Percentiles rank a stretch among this genome's conserved stretches.
Evolutionary conservation across 1,139 yeast species (phyloP).

Genomic region (Kurtzmaniella natalensis): DNA sequence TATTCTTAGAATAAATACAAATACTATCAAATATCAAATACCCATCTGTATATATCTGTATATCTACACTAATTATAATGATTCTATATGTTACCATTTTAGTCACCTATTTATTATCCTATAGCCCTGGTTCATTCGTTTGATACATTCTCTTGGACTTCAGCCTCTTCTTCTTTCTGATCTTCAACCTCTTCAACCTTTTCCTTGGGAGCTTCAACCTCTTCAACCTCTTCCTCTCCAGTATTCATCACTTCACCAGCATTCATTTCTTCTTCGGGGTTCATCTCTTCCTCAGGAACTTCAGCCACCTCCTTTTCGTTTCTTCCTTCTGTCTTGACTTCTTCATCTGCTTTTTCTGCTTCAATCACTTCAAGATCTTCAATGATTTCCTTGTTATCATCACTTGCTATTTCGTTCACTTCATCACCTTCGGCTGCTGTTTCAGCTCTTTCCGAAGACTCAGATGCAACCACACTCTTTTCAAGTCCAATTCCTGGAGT

Average conservation of each 20-base stretch:
- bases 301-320: conserved; percentile 6
- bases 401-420: neutral
- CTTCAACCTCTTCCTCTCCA: neutral
- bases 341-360: neutral
- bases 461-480: no score
- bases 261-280: no score
- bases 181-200: neutral
- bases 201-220: neutral
- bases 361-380: neutral
- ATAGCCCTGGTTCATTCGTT: no score
- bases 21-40: neutral
- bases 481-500: conserved; percentile 1
- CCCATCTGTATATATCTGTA: no score
- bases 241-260: neutral
- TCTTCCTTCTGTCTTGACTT: no score
- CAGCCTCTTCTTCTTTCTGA: neutral
- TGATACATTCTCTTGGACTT: no score
- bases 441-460: neutral
- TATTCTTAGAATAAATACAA: neutral
- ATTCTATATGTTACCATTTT: no score
- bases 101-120: no score
- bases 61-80: no score
- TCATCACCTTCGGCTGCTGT: neutral
- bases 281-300: no score
- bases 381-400: neutral